Evolutionary conservation across 768 basidiomycete genomes (phyloP).

Genomic region (Xerocomellus amylosporus): DNA sequence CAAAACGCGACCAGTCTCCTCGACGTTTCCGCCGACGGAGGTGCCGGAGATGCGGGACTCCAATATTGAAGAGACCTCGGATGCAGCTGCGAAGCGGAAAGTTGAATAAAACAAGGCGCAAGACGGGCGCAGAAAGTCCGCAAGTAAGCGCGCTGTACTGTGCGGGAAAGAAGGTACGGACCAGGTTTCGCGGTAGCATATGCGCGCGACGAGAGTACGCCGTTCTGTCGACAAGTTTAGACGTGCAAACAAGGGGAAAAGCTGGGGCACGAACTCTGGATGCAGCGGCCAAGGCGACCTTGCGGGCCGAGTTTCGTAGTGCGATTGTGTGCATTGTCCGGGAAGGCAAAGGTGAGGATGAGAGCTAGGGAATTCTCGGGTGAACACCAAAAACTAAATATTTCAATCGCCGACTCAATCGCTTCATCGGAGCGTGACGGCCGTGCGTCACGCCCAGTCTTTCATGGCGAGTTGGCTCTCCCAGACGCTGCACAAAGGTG

Average conservation of each 20-base stretch:
- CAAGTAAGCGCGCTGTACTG: conserved; percentile 6
- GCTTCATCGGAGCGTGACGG: conserved; percentile 9
- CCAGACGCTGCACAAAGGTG: conserved; percentile 25
- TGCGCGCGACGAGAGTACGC: conserved; percentile 61
- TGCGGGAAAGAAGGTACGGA: conserved; percentile 38
- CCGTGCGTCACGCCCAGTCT: conserved; percentile 7
- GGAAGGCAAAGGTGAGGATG: conserved; percentile 44
- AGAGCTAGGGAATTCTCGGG: conserved; percentile 39
- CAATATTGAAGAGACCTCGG: conserved; percentile 98
- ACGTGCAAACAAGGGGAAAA: conserved; percentile 14
- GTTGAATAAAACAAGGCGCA: conserved; percentile 20
- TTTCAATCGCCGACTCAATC: conserved; percentile 34
- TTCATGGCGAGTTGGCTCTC: conserved; percentile 27
- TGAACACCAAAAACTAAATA: conserved; percentile 29
- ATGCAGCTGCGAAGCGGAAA: conserved; percentile 69
- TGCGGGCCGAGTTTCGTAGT: conserved; percentile 79
- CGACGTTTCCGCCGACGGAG: conserved; percentile 87
- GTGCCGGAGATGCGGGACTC: conserved; percentile 97
- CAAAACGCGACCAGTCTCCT: conserved; percentile 98
- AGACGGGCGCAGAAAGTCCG: conserved; percentile 10
- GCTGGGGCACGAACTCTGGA: conserved; percentile 48
- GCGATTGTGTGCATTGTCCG: conserved; percentile 80
- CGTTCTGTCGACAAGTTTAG: conserved; percentile 30
- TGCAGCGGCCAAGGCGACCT: conserved; percentile 65
- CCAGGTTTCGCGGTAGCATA: conserved; percentile 99